A percentile compares a stretch with the other conserved stretches of the same genome.
phyloP scores from a whole-genome alignment of 2,329 filamentous ascomycete species.

The Diaporthe sp. region DNA sequence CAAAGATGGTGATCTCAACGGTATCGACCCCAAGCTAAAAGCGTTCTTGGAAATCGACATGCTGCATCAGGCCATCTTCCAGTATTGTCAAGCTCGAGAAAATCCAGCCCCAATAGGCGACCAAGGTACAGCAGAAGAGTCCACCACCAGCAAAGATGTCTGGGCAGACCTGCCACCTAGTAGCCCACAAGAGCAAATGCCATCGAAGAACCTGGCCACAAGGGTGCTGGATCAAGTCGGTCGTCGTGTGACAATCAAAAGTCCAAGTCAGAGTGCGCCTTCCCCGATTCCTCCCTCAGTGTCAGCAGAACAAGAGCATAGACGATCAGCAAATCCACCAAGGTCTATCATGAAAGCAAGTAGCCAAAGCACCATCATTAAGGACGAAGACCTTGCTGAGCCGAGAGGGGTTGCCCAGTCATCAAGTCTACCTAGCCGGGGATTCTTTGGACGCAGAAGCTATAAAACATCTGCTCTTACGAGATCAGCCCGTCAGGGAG shows the following conservation, averaged over 20 bases:
- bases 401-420: neutral
- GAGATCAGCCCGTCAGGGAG: neutral
- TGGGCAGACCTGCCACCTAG: neutral
- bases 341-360: constrained; percentile 38
- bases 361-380: neutral
- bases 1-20: constrained; percentile 7
- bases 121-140: neutral
- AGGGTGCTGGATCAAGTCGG: constrained; percentile 18
- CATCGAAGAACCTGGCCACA: neutral
- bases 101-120: neutral
- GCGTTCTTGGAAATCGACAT: constrained; percentile 35
- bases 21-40: constrained; percentile 31
- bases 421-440: neutral
- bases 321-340: constrained; percentile 29
- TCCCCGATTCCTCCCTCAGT: constrained; percentile 37
- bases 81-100: constrained; percentile 24
- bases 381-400: neutral
- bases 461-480: neutral
- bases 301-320: constrained; percentile 31
- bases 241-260: constrained; percentile 36
- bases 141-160: neutral
- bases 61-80: constrained; percentile 30
- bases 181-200: neutral
- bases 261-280: constrained; percentile 17
- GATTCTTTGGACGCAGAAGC: neutral